Percentiles rank a stretch among this genome's conserved stretches.
Conservation (phyloP, 306 rosid genomes). For the Amphicarpaea edgeworthii region DNA sequence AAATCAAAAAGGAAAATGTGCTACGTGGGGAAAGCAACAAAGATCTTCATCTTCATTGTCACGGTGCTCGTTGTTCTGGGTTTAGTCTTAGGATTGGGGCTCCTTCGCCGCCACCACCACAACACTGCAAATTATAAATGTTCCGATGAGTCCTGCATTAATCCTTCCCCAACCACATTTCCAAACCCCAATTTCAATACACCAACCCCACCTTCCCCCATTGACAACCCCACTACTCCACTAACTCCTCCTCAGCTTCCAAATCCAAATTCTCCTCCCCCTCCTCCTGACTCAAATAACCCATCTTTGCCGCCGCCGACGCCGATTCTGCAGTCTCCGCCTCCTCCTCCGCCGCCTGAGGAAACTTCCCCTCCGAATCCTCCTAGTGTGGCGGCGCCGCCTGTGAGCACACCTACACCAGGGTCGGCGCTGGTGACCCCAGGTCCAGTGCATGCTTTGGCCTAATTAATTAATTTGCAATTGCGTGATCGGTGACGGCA, state of each 20-base stretch:
- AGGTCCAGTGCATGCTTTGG: slow-evolving; percentile 62
- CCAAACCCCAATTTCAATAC: slow-evolving; percentile 60
- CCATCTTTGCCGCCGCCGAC: slow-evolving; percentile 20
- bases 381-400: slow-evolving; percentile 59
- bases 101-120: slow-evolving; percentile 62
- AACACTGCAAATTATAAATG: slow-evolving; percentile 58
- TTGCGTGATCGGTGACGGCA: slow-evolving; percentile 19
- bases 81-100: slow-evolving; percentile 70
- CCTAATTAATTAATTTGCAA: slow-evolving; percentile 33
- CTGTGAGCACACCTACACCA: slow-evolving; percentile 62
- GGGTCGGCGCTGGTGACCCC: slow-evolving; percentile 54
- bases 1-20: slow-evolving; percentile 55
- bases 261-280: slow-evolving; percentile 51
- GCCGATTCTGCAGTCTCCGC: slow-evolving; percentile 40
- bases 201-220: slow-evolving; percentile 46
- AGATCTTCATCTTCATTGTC: slow-evolving; percentile 97
- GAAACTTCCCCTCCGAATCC: slow-evolving; percentile 30
- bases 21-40: slow-evolving; percentile 97
- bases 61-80: slow-evolving; percentile 76
- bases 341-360: slow-evolving; percentile 48
- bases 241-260: slow-evolving; percentile 10
- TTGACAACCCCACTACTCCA: background rate
- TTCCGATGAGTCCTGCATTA: slow-evolving; percentile 64
- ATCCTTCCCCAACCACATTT: slow-evolving; percentile 52
- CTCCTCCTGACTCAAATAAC: slow-evolving; percentile 52